Conservation (phyloP, 495 filamentous ascomycete species). For the Neurospora sp. region DNA sequence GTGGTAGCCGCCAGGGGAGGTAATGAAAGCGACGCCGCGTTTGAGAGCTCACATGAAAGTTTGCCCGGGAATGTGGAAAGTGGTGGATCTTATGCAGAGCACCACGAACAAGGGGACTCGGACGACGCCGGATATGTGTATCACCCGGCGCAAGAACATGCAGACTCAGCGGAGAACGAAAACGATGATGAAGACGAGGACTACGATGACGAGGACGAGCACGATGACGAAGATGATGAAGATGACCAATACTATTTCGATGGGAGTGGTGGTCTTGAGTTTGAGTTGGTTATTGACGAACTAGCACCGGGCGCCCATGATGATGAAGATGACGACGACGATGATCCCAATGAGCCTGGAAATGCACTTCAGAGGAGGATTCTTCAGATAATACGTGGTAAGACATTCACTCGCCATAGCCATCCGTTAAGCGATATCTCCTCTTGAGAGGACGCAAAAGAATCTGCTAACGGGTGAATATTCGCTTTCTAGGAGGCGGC, state of each 20-base stretch:
- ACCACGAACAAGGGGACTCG: not conserved
- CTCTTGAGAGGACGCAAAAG: slow-evolving; percentile 24
- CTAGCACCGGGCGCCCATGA: not conserved
- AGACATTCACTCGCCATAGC: not conserved
- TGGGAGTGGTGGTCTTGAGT: slow-evolving; percentile 22
- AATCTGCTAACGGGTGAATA: not conserved
- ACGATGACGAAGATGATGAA: slow-evolving; percentile 41
- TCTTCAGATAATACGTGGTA: slow-evolving; percentile 20
- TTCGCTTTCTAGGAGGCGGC: slow-evolving; percentile 17
- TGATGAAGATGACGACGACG: not conserved
- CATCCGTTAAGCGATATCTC: not conserved
- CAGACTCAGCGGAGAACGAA: slow-evolving; percentile 8
- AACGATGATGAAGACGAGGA: slow-evolving; percentile 23
- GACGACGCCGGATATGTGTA: not conserved
- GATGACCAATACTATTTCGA: slow-evolving; percentile 37
- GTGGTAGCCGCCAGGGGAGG: not conserved
- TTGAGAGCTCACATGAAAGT: not conserved
- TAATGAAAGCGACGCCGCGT: not conserved
- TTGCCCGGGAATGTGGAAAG: not conserved
- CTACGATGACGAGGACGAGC: slow-evolving; percentile 37
- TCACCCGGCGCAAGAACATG: slow-evolving; percentile 1
- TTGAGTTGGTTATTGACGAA: slow-evolving; percentile 21
- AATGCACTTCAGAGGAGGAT: slow-evolving; percentile 18
- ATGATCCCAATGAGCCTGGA: not conserved
- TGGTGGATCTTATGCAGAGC: not conserved